Percentiles rank a stretch among this genome's conserved stretches.
phyloP scores from a whole-genome alignment of 139 green algal species.

The Chlamydomonas eustigma region DNA sequence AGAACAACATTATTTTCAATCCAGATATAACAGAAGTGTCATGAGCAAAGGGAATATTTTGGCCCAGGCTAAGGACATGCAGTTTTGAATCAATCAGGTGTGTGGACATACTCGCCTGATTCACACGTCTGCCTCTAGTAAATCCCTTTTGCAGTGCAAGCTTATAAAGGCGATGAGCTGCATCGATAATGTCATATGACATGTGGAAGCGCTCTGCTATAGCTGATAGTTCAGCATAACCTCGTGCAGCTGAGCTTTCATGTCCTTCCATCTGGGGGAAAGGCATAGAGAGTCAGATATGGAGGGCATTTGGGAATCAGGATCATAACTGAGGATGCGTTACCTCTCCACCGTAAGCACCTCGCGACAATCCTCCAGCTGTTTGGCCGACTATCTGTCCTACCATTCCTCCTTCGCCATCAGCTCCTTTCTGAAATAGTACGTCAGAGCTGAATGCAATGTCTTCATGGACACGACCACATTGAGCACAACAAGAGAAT shows the following conservation, averaged over 20 bases:
- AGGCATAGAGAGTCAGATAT: neutral
- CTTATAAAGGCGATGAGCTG: constrained; percentile 70
- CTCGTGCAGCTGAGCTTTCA: constrained; percentile 52
- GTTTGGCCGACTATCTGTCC: constrained; percentile 82
- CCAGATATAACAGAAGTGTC: too few relatives aligned
- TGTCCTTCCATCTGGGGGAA: constrained; percentile 8
- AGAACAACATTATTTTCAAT: too few relatives aligned
- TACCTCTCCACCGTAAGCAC: constrained; percentile 5
- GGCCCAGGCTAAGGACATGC: too few relatives aligned
- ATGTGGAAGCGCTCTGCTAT: constrained; percentile 85
- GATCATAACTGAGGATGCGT: neutral
- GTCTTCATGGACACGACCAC: constrained; percentile 88
- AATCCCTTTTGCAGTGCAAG: constrained; percentile 90
- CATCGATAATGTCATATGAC: constrained; percentile 65
- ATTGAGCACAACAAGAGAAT: constrained; percentile 82
- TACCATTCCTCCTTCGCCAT: constrained; percentile 66
- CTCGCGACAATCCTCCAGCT: constrained; percentile 20
- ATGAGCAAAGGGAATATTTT: too few relatives aligned
- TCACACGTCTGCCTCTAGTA: constrained; percentile 81
- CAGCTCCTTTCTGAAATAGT: constrained; percentile 76
- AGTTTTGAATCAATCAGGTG: too few relatives aligned
- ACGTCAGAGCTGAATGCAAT: constrained; percentile 61
- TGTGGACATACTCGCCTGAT: constrained; percentile 61
- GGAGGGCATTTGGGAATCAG: neutral
- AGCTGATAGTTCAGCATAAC: constrained; percentile 64